Percentiles rank a stretch among this genome's conserved stretches.
These are phyloP conservation scores for Ogataea zsoltii DNA, from an alignment of 805 yeast species.

Conservation along the genomic window DNA sequence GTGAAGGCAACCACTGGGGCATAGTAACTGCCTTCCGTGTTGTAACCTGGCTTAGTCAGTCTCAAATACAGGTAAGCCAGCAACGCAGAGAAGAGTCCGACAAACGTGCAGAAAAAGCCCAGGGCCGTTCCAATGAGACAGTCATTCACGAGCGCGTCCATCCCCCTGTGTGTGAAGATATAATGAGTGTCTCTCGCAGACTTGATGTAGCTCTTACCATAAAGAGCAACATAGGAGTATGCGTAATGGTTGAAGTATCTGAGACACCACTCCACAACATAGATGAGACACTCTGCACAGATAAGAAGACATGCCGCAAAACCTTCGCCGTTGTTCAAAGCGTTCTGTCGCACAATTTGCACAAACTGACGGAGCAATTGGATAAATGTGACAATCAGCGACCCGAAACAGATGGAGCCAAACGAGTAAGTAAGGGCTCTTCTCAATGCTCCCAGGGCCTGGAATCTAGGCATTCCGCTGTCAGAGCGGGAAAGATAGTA, in stretches of 20 bases:
- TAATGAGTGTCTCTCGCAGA: constrained; percentile 81
- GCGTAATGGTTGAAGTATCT: constrained; percentile 88
- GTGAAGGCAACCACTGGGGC: constrained; percentile 22
- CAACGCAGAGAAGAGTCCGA: constrained; percentile 44
- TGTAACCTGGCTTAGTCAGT: constrained; percentile 59
- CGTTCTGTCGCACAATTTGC: constrained; percentile 46
- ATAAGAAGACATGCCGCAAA: constrained; percentile 18
- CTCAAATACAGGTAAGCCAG: constrained; percentile 62
- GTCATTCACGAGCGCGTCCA: constrained; percentile 84
- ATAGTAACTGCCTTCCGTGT: constrained; percentile 53
- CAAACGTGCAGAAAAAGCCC: constrained; percentile 68
- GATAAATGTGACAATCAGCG: constrained; percentile 69
- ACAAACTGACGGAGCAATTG: constrained; percentile 63
- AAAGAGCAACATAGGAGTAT: constrained; percentile 83
- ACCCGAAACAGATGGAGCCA: constrained; percentile 87
- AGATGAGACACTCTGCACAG: constrained; percentile 24
- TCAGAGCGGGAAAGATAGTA: constrained; percentile 60
- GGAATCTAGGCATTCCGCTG: constrained; percentile 69
- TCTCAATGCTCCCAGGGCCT: constrained; percentile 74
- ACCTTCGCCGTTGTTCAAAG: constrained; percentile 24
- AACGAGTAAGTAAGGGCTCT: constrained; percentile 83
- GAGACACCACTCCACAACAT: constrained; percentile 38
- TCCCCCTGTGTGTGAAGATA: constrained; percentile 73
- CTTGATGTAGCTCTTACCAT: constrained; percentile 72
- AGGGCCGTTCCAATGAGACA: constrained; percentile 77